Percentiles rank a stretch among this genome's conserved stretches.
phyloP scores from a whole-genome alignment of 768 basidiomycete genomes.

The Filobasidium floriforme region DNA sequence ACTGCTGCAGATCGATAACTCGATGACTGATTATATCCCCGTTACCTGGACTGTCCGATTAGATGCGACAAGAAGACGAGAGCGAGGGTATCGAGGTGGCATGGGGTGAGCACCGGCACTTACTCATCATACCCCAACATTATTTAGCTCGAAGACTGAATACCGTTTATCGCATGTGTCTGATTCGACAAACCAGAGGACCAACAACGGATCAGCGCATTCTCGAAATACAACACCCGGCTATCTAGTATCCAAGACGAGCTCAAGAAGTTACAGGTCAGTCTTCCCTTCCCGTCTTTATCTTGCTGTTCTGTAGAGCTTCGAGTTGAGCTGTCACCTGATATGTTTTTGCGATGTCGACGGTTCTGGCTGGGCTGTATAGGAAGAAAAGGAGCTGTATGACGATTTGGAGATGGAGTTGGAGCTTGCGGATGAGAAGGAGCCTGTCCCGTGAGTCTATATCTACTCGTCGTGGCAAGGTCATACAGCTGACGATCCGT shows the following conservation, averaged over 20 bases:
- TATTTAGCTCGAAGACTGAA: no score
- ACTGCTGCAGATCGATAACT: no score
- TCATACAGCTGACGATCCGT: not conserved
- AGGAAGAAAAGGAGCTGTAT: conserved; percentile 92
- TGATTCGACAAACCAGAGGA: no score
- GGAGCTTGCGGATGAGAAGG: conserved; percentile 79
- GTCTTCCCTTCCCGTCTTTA: not conserved
- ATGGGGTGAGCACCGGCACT: conserved; percentile 42
- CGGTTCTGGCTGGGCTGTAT: conserved; percentile 3
- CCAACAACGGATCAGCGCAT: conserved; percentile 81
- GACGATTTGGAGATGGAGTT: conserved; percentile 82
- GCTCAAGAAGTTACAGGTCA: conserved; percentile 65
- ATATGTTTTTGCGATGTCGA: not conserved
- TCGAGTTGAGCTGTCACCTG: no score
- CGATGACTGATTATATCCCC: no score
- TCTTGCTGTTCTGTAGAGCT: no score
- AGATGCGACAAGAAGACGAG: conserved; percentile 39
- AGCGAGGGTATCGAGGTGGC: conserved; percentile 43
- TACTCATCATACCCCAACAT: no score
- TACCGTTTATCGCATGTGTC: no score
- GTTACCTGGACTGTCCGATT: no score
- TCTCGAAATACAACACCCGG: conserved; percentile 83
- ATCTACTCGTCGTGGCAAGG: no score
- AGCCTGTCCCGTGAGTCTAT: conserved; percentile 60
- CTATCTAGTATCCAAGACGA: conserved; percentile 64